Evolutionary conservation across 2,329 filamentous ascomycete genomes (phyloP).

Genomic region (Rutstroemia sp.): DNA sequence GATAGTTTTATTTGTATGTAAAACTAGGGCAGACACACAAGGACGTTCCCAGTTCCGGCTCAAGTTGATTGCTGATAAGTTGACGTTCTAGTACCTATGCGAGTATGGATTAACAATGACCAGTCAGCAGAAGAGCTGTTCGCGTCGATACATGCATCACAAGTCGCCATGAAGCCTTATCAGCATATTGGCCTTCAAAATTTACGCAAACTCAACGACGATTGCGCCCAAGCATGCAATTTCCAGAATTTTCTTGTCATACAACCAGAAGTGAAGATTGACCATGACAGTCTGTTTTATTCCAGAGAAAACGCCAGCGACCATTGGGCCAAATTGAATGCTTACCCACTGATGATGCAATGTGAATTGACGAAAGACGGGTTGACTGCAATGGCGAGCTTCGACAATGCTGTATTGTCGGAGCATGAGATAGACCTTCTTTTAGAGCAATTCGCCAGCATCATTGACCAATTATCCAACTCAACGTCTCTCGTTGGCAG

Average conservation of each 20-base stretch:
- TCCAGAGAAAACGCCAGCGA: not conserved
- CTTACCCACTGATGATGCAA: conserved; percentile 15
- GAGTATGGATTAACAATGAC: conserved; percentile 28
- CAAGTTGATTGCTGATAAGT: too few species aligned
- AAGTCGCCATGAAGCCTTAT: conserved; percentile 27
- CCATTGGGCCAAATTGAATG: conserved; percentile 10
- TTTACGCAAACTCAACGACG: not conserved
- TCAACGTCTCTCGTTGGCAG: not conserved
- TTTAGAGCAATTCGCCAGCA: conserved; percentile 10
- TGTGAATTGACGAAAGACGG: conserved; percentile 4
- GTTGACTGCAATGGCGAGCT: conserved; percentile 11
- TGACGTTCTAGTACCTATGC: conserved; percentile 29
- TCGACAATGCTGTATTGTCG: conserved; percentile 8
- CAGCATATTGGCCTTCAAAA: conserved; percentile 6
- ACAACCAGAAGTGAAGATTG: conserved; percentile 2
- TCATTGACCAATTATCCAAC: not conserved
- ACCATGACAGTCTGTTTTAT: not conserved
- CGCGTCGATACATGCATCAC: conserved; percentile 12
- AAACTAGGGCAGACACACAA: too few species aligned
- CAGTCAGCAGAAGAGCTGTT: not conserved
- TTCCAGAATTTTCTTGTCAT: conserved; percentile 10
- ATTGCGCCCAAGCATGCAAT: conserved; percentile 1
- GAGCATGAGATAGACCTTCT: conserved; percentile 6
- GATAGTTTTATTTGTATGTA: too few species aligned
- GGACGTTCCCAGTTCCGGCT: too few species aligned